phyloP scores from a whole-genome alignment of 257 asterid species.

The Solanum sitiens region DNA sequence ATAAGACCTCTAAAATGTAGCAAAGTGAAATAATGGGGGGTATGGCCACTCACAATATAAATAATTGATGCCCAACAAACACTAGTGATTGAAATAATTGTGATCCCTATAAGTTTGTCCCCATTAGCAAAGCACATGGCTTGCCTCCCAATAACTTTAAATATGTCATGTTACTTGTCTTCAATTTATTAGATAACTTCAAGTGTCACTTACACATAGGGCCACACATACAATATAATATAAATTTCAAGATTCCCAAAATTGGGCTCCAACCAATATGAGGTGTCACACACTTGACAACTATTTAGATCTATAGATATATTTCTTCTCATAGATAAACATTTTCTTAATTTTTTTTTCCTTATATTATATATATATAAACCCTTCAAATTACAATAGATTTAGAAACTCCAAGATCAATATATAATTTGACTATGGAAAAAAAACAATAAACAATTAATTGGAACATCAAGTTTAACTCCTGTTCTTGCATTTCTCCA shows the following conservation, averaged over 20 bases:
- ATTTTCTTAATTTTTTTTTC: neutral
- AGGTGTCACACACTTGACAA: neutral
- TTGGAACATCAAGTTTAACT: conserved; percentile 1
- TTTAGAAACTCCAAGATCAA: neutral
- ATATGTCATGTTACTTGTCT: conserved; percentile 7
- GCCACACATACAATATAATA: neutral
- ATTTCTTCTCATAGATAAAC: neutral
- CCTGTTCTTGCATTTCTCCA: conserved; percentile 47
- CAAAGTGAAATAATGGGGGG: neutral
- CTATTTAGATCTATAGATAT: neutral
- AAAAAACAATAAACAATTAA: neutral
- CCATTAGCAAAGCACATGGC: conserved; percentile 1
- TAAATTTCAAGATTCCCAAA: neutral
- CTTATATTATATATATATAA: neutral
- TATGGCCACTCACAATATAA: neutral
- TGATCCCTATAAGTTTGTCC: neutral
- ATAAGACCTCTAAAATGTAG: neutral
- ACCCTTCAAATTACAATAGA: neutral
- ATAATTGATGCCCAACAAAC: neutral
- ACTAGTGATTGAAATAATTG: neutral
- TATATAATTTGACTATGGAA: neutral
- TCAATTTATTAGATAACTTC: neutral
- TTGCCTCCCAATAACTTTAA: neutral
- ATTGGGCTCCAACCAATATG: neutral
- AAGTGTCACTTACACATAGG: neutral